Conservation (phyloP, 129 eudicot genomes). For the Pittosporum tobira region DNA sequence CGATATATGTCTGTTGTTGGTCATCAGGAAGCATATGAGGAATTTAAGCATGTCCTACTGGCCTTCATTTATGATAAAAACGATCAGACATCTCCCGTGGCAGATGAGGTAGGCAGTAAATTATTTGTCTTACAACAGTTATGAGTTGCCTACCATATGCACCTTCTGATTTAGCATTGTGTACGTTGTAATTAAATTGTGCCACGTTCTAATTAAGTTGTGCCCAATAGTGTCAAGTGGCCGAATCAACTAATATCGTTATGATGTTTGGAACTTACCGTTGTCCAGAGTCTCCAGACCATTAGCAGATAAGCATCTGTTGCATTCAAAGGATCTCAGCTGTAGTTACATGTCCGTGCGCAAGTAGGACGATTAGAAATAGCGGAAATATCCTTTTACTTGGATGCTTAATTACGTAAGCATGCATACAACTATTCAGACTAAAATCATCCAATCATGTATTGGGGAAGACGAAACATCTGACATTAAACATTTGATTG, state of each 20-base stretch:
- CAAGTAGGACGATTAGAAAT: no score
- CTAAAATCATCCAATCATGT: no score
- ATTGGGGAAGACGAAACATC: no score
- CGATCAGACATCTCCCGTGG: constrained; percentile 92
- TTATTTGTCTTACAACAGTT: neutral
- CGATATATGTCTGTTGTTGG: constrained; percentile 34
- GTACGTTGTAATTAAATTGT: neutral
- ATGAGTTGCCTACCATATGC: neutral
- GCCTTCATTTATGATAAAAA: constrained; percentile 80
- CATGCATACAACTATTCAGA: neutral
- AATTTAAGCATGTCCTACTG: constrained; percentile 90
- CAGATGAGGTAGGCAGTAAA: constrained; percentile 57
- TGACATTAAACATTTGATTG: no score
- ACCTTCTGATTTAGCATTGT: neutral
- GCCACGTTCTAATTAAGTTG: neutral
- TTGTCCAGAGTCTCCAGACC: no score
- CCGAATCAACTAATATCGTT: neutral
- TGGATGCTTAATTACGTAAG: neutral
- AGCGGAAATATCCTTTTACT: neutral
- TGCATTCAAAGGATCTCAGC: neutral
- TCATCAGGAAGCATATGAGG: constrained; percentile 98
- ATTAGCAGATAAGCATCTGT: neutral
- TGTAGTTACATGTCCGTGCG: no score
- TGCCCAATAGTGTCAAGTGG: neutral
- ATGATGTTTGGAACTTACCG: neutral